phyloP scores from a whole-genome alignment of 768 basidiomycete species.

The Russula ochroleuca region DNA sequence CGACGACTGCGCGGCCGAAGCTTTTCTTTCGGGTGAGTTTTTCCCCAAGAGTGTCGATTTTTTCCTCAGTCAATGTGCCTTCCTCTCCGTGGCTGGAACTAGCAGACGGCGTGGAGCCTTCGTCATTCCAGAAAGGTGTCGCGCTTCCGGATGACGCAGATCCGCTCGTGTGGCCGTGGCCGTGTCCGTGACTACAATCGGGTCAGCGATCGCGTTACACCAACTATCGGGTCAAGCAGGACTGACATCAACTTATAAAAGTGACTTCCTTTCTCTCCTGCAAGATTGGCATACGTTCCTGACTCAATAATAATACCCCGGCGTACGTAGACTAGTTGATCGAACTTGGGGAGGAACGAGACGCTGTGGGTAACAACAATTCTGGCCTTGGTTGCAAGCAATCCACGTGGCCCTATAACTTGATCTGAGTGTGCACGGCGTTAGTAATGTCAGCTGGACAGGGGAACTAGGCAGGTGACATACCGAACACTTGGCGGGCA shows the following conservation, averaged over 20 bases:
- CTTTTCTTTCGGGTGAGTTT: constrained; percentile 56
- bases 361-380: constrained; percentile 85
- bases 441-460: background rate
- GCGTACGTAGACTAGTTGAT: constrained; percentile 69
- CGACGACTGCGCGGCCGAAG: constrained; percentile 54
- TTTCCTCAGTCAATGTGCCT: constrained; percentile 18
- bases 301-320: constrained; percentile 78
- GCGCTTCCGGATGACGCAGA: constrained; percentile 17
- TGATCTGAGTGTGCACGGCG: constrained; percentile 49
- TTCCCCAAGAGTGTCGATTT: constrained; percentile 35
- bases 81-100: constrained; percentile 21
- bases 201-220: background rate
- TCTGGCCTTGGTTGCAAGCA: constrained; percentile 78
- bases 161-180: constrained; percentile 20
- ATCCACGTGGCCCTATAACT: constrained; percentile 80
- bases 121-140: constrained; percentile 30
- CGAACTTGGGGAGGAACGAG: constrained; percentile 75
- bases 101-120: constrained; percentile 4
- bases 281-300: constrained; percentile 59
- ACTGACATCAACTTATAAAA: constrained; percentile 73
- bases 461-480: constrained; percentile 1
- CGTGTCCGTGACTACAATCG: constrained; percentile 22
- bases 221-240: background rate
- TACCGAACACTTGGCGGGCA: constrained; percentile 80
- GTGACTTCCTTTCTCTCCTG: constrained; percentile 58